Evolutionary conservation across 495 filamentous ascomycete species (phyloP).

Genomic region (Annulohypoxylon bovei): DNA sequence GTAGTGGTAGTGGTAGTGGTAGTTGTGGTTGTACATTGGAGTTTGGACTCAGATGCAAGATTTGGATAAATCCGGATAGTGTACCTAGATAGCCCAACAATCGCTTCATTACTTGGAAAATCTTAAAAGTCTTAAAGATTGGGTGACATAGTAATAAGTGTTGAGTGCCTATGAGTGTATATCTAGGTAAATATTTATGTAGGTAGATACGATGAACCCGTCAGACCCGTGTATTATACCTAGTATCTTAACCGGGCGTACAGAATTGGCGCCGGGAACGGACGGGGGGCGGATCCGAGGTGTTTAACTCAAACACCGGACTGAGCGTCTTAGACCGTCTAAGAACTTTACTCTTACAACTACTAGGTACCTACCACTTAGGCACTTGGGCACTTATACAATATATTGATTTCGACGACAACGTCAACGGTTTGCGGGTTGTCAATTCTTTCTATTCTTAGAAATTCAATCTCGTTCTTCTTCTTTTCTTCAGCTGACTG

Average conservation of each 20-base stretch:
- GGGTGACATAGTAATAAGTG: background rate
- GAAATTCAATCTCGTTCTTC: background rate
- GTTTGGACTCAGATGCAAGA: too few species aligned
- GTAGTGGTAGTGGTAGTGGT: too few species aligned
- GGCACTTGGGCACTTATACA: slow-evolving; percentile 9
- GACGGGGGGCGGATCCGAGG: slow-evolving; percentile 6
- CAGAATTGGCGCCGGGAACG: slow-evolving; percentile 16
- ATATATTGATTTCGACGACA: slow-evolving; percentile 4
- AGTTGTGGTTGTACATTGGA: too few species aligned
- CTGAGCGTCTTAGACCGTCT: background rate
- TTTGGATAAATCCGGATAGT: too few species aligned
- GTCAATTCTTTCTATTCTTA: background rate
- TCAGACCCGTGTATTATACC: background rate
- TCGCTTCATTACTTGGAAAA: background rate
- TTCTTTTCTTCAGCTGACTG: background rate
- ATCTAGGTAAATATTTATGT: too few species aligned
- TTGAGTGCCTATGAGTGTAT: too few species aligned
- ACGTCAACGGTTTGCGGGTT: background rate
- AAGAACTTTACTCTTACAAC: slow-evolving; percentile 19
- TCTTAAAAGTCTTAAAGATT: background rate
- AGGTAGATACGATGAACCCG: too few species aligned
- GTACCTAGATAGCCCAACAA: background rate
- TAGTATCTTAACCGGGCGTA: background rate
- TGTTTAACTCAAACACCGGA: slow-evolving; percentile 11
- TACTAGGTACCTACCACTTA: too few species aligned